Evolutionary conservation across 192 early-diverging fungal species (phyloP).

Genomic region (Obelidium mucronatum): DNA sequence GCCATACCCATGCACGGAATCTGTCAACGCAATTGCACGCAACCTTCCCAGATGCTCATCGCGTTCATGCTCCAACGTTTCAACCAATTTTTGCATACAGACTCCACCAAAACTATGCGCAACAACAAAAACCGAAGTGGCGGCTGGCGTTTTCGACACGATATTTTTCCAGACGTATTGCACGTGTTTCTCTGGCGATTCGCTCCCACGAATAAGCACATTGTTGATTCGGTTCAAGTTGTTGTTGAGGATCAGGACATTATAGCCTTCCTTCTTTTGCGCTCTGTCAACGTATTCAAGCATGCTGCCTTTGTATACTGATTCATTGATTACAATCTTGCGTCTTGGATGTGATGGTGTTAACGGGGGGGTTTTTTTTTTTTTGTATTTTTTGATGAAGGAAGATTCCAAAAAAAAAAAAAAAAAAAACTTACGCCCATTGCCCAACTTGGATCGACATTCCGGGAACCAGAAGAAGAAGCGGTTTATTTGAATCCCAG

Average conservation of each 20-base stretch:
- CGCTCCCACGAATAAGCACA: slow-evolving; percentile 15
- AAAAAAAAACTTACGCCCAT: too few species aligned
- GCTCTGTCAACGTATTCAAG: slow-evolving; percentile 30
- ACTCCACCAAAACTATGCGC: slow-evolving; percentile 33
- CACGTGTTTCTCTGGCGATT: slow-evolving; percentile 25
- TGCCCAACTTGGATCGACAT: slow-evolving; percentile 32
- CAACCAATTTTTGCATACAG: slow-evolving; percentile 5
- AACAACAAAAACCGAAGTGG: slow-evolving; percentile 3
- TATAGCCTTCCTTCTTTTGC: background rate
- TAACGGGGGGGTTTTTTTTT: too few species aligned
- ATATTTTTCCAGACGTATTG: slow-evolving; percentile 17
- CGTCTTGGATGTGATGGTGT: too few species aligned
- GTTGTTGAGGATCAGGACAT: slow-evolving; percentile 27
- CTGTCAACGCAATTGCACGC: slow-evolving; percentile 30
- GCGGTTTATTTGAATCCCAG: slow-evolving; percentile 17
- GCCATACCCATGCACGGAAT: slow-evolving; percentile 22
- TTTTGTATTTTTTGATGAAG: too few species aligned
- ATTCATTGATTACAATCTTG: slow-evolving; percentile 36
- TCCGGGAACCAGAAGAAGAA: slow-evolving; percentile 30
- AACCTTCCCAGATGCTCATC: background rate
- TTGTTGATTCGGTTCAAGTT: slow-evolving; percentile 21
- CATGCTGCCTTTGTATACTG: slow-evolving; percentile 29
- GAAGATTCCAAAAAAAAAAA: too few species aligned
- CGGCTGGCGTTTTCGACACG: background rate
- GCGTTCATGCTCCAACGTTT: background rate